Evolutionary conservation across 768 basidiomycete genomes (phyloP).

Genomic region (Lepiota venenata): DNA sequence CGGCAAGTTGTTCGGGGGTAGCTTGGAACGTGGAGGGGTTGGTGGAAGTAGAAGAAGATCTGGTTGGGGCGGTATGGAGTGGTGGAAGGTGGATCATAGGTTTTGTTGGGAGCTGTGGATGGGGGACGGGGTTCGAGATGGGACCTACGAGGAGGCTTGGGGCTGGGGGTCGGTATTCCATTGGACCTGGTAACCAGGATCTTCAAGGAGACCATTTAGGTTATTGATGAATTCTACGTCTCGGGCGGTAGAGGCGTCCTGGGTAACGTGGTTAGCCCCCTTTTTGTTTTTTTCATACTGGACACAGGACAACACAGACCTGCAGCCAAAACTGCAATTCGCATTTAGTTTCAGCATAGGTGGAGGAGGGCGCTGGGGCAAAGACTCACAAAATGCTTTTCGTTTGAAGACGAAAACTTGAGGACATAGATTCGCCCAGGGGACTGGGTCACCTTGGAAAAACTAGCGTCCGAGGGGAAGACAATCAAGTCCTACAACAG

Average conservation of each 20-base stretch:
- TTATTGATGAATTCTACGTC: conserved; percentile 75
- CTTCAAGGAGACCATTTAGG: conserved; percentile 65
- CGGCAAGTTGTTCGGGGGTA: conserved; percentile 66
- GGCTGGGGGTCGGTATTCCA: conserved; percentile 51
- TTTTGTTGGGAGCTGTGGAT: conserved; percentile 10
- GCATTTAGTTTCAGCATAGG: conserved; percentile 10
- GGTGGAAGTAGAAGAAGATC: conserved; percentile 17
- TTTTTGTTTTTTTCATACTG: not conserved
- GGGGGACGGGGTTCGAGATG: not conserved
- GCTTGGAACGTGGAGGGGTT: conserved; percentile 29
- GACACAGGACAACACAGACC: conserved; percentile 34
- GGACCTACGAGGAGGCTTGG: conserved; percentile 32
- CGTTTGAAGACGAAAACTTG: conserved; percentile 88
- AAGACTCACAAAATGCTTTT: conserved; percentile 73
- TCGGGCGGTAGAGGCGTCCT: conserved; percentile 66
- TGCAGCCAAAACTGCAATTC: conserved; percentile 81
- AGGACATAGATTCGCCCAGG: conserved; percentile 78
- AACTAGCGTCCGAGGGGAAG: conserved; percentile 82
- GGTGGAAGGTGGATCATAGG: conserved; percentile 3
- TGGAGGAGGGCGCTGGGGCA: not conserved
- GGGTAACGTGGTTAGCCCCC: not conserved
- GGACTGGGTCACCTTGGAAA: conserved; percentile 70
- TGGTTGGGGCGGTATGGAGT: conserved; percentile 5
- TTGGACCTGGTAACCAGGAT: conserved; percentile 57
- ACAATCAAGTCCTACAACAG: conserved; percentile 77